These are phyloP conservation scores for Liriodendron chinense DNA, from an alignment of 164 flowering plant species.

Conservation along the genomic window DNA sequence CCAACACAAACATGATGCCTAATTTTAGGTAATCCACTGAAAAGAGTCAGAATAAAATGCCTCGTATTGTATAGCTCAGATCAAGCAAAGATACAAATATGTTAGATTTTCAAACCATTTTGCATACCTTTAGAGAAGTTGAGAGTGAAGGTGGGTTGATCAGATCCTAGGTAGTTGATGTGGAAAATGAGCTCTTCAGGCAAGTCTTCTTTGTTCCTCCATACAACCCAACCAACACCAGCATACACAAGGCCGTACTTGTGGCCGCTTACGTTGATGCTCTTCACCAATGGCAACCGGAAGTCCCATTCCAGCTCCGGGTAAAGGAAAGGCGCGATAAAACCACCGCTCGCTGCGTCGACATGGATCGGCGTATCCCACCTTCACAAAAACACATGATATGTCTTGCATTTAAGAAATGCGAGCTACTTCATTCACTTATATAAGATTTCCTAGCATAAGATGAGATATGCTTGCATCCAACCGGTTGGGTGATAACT, in stretches of 20 bases:
- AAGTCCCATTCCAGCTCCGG: slow-evolving; percentile 70
- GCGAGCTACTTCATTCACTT: no score
- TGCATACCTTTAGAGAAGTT: slow-evolving; percentile 72
- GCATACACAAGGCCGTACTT: slow-evolving; percentile 72
- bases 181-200: slow-evolving; percentile 74
- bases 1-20: background rate
- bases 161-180: slow-evolving; percentile 66
- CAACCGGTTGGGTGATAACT: no score
- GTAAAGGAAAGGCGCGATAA: slow-evolving; percentile 40
- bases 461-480: no score
- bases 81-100: background rate
- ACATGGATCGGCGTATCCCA: slow-evolving; percentile 73
- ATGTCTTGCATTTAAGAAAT: no score
- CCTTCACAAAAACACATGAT: background rate
- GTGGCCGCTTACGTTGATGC: slow-evolving; percentile 78
- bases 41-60: background rate
- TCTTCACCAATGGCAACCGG: slow-evolving; percentile 63
- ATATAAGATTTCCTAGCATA: no score
- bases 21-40: no score
- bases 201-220: slow-evolving; percentile 61
- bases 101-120: background rate
- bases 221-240: slow-evolving; percentile 69
- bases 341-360: slow-evolving; percentile 60
- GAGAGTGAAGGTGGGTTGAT: slow-evolving; percentile 80
- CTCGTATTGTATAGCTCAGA: slow-evolving; percentile 7